Evolutionary conservation across 2,329 filamentous ascomycete species (phyloP).

Genomic region (Didymella exigua): DNA sequence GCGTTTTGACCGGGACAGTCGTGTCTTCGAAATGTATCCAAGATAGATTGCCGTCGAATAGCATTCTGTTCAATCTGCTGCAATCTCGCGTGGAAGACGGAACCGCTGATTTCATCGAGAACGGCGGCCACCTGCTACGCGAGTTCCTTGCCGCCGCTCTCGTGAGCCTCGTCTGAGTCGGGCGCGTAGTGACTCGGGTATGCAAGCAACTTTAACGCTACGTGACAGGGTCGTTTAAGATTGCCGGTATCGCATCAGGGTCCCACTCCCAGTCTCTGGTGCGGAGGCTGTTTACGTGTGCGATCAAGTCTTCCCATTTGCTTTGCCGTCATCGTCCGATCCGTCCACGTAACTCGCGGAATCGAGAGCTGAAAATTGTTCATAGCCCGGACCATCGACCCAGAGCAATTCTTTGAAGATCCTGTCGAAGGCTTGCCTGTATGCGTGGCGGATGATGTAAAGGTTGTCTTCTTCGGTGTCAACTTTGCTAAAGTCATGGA

Average conservation of each 20-base stretch:
- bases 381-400: neutral
- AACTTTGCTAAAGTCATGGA: slow-evolving; percentile 1
- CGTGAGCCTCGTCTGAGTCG: slow-evolving; percentile 1
- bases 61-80: slow-evolving; percentile 6
- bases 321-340: slow-evolving; percentile 1
- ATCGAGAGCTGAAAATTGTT: slow-evolving; percentile 6
- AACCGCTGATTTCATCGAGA: slow-evolving; percentile 20
- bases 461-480: neutral
- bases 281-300: slow-evolving; percentile 26
- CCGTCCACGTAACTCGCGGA: neutral
- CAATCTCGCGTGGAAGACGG: slow-evolving; percentile 27
- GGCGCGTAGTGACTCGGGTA: slow-evolving; percentile 20
- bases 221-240: slow-evolving; percentile 33
- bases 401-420: slow-evolving; percentile 22
- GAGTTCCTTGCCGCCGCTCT: slow-evolving; percentile 25
- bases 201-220: slow-evolving; percentile 36
- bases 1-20: slow-evolving; percentile 29
- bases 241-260: slow-evolving; percentile 17
- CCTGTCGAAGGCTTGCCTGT: slow-evolving; percentile 25
- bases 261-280: slow-evolving; percentile 33
- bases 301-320: slow-evolving; percentile 28
- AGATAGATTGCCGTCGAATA: slow-evolving; percentile 22
- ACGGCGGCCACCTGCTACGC: slow-evolving; percentile 21
- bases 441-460: slow-evolving; percentile 18
- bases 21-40: slow-evolving; percentile 31